phyloP scores from a whole-genome alignment of 108 stramenopile genomes.

The Cyclotella choctawhatcheeana region DNA sequence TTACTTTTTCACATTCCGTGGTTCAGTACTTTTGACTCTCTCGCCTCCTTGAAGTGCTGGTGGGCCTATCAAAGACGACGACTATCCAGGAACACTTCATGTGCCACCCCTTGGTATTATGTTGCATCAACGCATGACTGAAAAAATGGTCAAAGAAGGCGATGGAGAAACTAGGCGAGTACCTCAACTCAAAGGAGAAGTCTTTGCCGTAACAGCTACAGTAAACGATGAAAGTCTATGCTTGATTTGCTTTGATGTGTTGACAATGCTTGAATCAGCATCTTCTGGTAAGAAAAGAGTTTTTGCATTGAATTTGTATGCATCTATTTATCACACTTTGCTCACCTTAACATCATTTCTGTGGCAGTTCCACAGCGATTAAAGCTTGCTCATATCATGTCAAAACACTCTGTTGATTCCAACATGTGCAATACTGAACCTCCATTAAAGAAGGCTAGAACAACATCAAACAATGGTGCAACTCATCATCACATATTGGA shows the following conservation, averaged over 20 bases:
- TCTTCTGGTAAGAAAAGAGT: slow-evolving; percentile 46
- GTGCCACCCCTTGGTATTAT: slow-evolving; percentile 70
- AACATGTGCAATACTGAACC: slow-evolving; percentile 7
- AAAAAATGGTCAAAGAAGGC: slow-evolving; percentile 54
- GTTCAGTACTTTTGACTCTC: not conserved
- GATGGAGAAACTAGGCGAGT: slow-evolving; percentile 67
- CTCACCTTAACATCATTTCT: not conserved
- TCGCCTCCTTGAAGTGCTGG: no score
- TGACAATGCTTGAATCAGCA: slow-evolving; percentile 63
- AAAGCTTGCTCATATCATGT: slow-evolving; percentile 22
- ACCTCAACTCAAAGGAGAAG: slow-evolving; percentile 60
- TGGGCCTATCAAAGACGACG: slow-evolving; percentile 48
- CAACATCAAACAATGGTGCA: slow-evolving; percentile 3
- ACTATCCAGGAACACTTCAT: slow-evolving; percentile 52
- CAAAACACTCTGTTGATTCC: slow-evolving; percentile 4
- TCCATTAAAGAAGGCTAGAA: slow-evolving; percentile 22
- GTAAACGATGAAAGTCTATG: slow-evolving; percentile 50
- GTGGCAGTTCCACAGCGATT: slow-evolving; percentile 24
- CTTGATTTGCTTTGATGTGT: slow-evolving; percentile 59
- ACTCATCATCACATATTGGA: slow-evolving; percentile 34
- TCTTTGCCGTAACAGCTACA: slow-evolving; percentile 68
- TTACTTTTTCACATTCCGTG: not conserved
- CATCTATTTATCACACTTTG: not conserved
- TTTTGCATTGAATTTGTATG: not conserved
- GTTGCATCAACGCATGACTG: slow-evolving; percentile 68